Conservation (phyloP, 306 rosid genomes). For the Fragaria iinumae region DNA sequence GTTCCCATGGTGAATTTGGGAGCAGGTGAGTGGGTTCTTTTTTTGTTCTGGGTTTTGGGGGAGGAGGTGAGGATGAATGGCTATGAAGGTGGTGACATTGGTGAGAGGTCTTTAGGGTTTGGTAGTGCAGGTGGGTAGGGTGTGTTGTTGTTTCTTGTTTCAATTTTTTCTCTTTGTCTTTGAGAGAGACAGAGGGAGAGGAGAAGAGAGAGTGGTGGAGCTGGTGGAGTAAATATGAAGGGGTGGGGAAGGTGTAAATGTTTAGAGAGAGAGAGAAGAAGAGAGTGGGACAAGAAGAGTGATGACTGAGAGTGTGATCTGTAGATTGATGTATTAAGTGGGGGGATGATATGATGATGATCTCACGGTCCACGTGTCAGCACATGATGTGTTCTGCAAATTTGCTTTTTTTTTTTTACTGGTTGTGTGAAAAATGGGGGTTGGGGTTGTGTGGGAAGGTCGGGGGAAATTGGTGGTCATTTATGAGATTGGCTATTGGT, state of each 20-base stretch:
- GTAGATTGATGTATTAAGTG: neutral
- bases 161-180: neutral
- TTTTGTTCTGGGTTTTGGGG: neutral
- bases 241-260: constrained; percentile 18
- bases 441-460: neutral
- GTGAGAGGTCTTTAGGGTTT: too few species aligned
- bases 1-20: constrained; percentile 56
- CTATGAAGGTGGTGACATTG: too few species aligned
- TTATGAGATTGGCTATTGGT: too few species aligned
- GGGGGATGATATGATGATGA: neutral
- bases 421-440: neutral
- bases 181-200: constrained; percentile 1
- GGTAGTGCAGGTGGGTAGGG: neutral
- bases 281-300: neutral
- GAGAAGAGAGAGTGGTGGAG: neutral
- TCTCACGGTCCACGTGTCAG: constrained; percentile 50
- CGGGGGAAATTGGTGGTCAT: neutral
- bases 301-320: constrained; percentile 8
- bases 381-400: constrained; percentile 42
- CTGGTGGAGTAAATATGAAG: constrained; percentile 14
- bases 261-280: neutral
- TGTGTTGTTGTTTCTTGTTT: constrained; percentile 1
- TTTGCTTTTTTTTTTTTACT: neutral
- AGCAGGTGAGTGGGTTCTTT: neutral
- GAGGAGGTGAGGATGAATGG: too few species aligned